phyloP scores from a whole-genome alignment of 2,329 filamentous ascomycete species.

The Hymenoscyphus occultus region DNA sequence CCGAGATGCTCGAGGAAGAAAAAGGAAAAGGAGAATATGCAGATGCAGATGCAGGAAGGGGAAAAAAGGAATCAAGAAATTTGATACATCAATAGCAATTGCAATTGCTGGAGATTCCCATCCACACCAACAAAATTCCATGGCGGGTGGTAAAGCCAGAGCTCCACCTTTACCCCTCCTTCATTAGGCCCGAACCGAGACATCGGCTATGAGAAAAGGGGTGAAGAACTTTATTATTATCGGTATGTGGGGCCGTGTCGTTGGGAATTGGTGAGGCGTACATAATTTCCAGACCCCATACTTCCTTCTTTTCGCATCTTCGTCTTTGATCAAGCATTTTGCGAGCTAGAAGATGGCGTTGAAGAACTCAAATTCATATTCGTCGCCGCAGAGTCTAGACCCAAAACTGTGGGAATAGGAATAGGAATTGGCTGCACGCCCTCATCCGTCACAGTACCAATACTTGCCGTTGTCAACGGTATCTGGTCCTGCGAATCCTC shows the following conservation, averaged over 20 bases:
- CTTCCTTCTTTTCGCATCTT: too few relatives aligned
- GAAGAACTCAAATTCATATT: background rate
- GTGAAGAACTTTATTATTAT: background rate
- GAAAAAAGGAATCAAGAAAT: background rate
- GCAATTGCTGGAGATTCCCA: background rate
- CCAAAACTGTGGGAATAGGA: background rate
- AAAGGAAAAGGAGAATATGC: background rate
- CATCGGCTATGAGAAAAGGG: background rate
- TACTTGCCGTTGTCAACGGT: background rate
- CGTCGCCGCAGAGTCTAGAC: background rate
- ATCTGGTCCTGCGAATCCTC: slow-evolving; percentile 24
- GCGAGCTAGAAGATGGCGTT: background rate
- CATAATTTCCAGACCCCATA: background rate
- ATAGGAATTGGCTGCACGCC: background rate
- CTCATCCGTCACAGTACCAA: background rate
- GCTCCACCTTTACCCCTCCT: background rate
- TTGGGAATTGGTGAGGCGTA: background rate
- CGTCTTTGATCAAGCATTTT: background rate
- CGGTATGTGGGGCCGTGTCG: background rate
- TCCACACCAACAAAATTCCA: background rate
- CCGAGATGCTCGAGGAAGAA: background rate
- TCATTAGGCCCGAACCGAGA: background rate
- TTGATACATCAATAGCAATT: background rate
- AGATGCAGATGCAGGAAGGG: background rate
- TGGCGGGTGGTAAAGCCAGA: background rate